Evolutionary conservation across 129 eudicot species (phyloP), one percentile per base, ranked within the genome.

Genomic region (Saussurea involucrata): DNA sequence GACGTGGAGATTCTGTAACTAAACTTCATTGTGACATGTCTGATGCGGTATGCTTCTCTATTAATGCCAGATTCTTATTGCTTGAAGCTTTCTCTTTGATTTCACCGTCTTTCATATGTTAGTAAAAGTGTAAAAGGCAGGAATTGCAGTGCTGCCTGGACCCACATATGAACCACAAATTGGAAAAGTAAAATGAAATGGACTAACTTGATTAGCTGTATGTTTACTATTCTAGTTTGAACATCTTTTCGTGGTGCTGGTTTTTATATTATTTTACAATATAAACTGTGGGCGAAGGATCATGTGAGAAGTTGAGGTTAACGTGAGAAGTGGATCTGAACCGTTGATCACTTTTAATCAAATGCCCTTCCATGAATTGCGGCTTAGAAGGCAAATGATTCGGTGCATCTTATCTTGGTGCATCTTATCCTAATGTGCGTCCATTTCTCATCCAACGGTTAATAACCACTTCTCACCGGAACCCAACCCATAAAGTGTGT

Each of bases 1-100:
- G 94, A 33, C 87, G 95, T 77, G 97, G 94, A 33, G 97, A 91
- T 76, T 91, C 97, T 79, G 95, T 91, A 20, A 91, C 94, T 22
- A 88, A 88, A 78, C 89, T 90, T 75, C 95, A 90, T 33, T 90
- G 88, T 77, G 90, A 85, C 55, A 83, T 87, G 89, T 90, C 95
- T 31, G 95, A 90, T 83, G 87, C 86, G 84, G 95, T 90, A 87
- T 66, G 63, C 28, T 31, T 71, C 20, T 17, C 18, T 76, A 10
- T 17, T 77, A 32, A 49, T 63, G 18, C 28, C 58, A 9, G 22
- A 57, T 64, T 63, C 18, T 65, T 68, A 37, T 25, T 76, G 78
- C 69, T 33, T 55, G 49, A 25, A 22, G n/a, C 20, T 73, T 55
- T 46, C 63, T 57, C 63, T 57, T 57, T 21, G 25, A 5, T 58